A percentile compares a stretch with the other conserved stretches of the same genome.
phyloP scores from a whole-genome alignment of 2,329 filamentous ascomycete species.

The Aspergillus pseudoviridinutans region DNA sequence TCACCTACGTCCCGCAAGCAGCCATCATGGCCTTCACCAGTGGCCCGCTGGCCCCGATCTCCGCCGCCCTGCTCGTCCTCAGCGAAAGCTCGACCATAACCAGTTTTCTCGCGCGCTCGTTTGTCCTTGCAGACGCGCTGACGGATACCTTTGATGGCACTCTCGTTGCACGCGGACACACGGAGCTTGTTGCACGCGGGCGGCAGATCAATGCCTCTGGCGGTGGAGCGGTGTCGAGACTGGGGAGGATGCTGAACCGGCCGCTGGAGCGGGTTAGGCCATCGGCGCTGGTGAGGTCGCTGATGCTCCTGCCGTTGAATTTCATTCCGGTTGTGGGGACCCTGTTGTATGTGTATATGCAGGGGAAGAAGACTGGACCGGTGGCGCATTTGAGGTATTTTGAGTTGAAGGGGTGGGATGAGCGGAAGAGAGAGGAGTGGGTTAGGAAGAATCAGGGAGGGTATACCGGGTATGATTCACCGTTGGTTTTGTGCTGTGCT shows the following conservation, averaged over 20 bases:
- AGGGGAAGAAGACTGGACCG: constrained; percentile 59
- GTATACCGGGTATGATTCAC: constrained; percentile 68
- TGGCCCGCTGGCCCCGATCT: constrained; percentile 64
- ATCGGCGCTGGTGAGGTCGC: constrained; percentile 65
- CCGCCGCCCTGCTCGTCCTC: constrained; percentile 56
- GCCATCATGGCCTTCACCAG: constrained; percentile 79
- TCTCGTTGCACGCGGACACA: constrained; percentile 52
- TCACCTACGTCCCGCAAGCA: constrained; percentile 82
- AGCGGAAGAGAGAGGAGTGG: constrained; percentile 62
- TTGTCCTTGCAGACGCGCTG: constrained; percentile 75
- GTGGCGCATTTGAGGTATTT: constrained; percentile 68
- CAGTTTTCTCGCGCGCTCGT: constrained; percentile 59
- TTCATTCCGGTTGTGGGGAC: constrained; percentile 90
- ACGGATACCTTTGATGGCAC: constrained; percentile 84
- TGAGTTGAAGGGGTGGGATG: constrained; percentile 80
- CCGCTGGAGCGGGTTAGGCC: constrained; percentile 50
- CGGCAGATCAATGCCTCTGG: constrained; percentile 61
- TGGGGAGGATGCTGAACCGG: constrained; percentile 55
- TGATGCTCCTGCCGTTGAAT: constrained; percentile 87
- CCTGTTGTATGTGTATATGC: constrained; percentile 70
- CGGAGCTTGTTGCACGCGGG: constrained; percentile 66
- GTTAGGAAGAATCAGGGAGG: constrained; percentile 66
- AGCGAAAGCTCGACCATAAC: constrained; percentile 54
- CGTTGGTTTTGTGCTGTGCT: constrained; percentile 5
- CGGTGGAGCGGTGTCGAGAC: constrained; percentile 49